Evolutionary conservation across 2,329 filamentous ascomycete genomes (phyloP), one percentile per base, ranked within the genome.

Genomic region (Thelonectria rubi): DNA sequence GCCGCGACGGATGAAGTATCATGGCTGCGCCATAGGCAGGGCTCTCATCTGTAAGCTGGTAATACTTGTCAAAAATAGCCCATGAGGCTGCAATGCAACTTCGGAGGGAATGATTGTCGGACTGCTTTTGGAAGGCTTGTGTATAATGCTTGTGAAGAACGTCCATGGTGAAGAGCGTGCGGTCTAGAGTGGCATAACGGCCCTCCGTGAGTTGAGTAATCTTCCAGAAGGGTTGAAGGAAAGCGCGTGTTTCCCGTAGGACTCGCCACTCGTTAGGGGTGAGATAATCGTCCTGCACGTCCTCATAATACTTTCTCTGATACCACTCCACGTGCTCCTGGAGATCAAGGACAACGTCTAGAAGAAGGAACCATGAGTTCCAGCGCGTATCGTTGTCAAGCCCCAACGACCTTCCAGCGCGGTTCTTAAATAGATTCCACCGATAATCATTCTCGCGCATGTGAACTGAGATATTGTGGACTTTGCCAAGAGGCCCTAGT

Each of bases 371-470:
- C 43, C 43, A 46, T 46, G 43, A 46, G 43, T 46, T 46, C 43
- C 43, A 46, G 43, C 43, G 43, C 20, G 43, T 46, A 46, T 46
- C 43, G 43, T 46, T 46, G 43, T 46, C 43, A 8, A 46, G 20
- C 43, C 43, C 43, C 20, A 46, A 20, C 20, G 20, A 24, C 20
- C 20, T 26, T 2, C 43, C 43, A 26, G 43, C 20, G 20, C 43
- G 43, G 20, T 26, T 46, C 43, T 26, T 24, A 12, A 46, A 46
- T 17, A 46, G 43, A 46, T 46, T 46, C 20, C 20, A 46, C 20
- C 43, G 20, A 20, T 46, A 46, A 46, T 46, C 43, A 18, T 46
- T 46, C 20, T 24, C 43, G 20, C 43, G 20, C 20, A 26, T 46
- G 20, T 46, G 20, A 20, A 46, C 20, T 15, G 43, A 24, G 20